A percentile compares a stretch with the other conserved stretches of the same genome.
Evolutionary conservation across 164 flowering plant genomes (phyloP).

Genomic region (Aristolochia californica): DNA sequence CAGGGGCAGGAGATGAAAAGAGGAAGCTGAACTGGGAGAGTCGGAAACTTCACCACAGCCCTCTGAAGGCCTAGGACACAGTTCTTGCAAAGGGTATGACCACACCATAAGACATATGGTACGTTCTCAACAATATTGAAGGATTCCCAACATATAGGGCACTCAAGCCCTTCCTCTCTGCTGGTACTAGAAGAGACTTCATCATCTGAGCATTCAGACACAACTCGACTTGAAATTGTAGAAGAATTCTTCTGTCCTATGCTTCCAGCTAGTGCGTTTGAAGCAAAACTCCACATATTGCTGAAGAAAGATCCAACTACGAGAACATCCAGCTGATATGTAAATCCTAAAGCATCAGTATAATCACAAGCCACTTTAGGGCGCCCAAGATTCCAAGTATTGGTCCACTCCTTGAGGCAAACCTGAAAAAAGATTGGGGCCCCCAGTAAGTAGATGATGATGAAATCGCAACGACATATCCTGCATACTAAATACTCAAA

Average conservation of each 20-base stretch:
- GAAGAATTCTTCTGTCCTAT: slow-evolving; percentile 24
- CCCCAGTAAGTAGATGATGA: too few relatives aligned
- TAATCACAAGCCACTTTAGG: neutral
- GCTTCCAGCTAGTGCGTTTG: slow-evolving; percentile 48
- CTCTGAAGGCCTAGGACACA: slow-evolving; percentile 75
- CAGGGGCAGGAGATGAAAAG: slow-evolving; percentile 91
- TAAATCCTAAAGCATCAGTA: neutral
- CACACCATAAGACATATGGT: slow-evolving; percentile 97
- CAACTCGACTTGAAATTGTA: slow-evolving; percentile 19
- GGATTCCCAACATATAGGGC: slow-evolving; percentile 95
- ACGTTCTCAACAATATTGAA: slow-evolving; percentile 94
- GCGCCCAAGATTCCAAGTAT: neutral
- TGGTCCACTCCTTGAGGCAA: too few relatives aligned
- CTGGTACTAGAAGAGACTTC: slow-evolving; percentile 44
- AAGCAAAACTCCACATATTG: slow-evolving; percentile 72
- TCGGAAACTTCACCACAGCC: slow-evolving; percentile 78
- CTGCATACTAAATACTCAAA: too few relatives aligned
- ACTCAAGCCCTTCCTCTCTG: slow-evolving; percentile 77
- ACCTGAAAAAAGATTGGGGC: too few relatives aligned
- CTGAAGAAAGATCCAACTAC: neutral
- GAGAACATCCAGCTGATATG: neutral
- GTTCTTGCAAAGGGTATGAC: slow-evolving; percentile 86
- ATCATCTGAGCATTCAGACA: slow-evolving; percentile 67
- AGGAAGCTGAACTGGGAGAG: slow-evolving; percentile 77
- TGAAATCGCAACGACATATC: too few relatives aligned